These are phyloP conservation scores for Penicillium sumatraense DNA, from an alignment of 2,329 filamentous ascomycete species.

Conservation along the genomic window DNA sequence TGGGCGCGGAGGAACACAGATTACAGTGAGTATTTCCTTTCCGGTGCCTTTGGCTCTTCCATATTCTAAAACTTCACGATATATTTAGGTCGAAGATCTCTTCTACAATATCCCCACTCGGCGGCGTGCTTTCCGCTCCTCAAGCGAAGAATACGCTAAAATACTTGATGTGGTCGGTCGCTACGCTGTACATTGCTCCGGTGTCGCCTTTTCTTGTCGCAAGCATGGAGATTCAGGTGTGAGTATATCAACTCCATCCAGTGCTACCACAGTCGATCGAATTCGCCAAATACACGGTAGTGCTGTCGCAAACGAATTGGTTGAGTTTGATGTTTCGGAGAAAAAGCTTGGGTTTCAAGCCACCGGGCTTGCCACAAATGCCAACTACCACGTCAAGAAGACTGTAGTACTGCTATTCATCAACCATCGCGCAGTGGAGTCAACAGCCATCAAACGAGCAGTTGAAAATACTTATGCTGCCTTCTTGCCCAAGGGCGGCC, in stretches of 20 bases:
- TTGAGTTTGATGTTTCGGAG: slow-evolving; percentile 74
- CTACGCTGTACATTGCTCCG: slow-evolving; percentile 87
- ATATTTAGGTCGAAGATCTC: slow-evolving; percentile 77
- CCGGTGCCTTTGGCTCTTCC: neutral
- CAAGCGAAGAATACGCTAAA: slow-evolving; percentile 95
- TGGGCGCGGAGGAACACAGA: slow-evolving; percentile 87
- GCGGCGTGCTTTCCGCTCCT: slow-evolving; percentile 84
- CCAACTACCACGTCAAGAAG: slow-evolving; percentile 92
- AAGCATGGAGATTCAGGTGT: slow-evolving; percentile 88
- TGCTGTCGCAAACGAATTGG: slow-evolving; percentile 82
- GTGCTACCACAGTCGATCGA: slow-evolving; percentile 74
- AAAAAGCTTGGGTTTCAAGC: slow-evolving; percentile 83
- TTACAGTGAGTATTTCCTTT: slow-evolving; percentile 63
- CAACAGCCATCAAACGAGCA: slow-evolving; percentile 82
- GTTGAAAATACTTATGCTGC: slow-evolving; percentile 86
- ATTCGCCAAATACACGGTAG: slow-evolving; percentile 90
- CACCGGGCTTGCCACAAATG: slow-evolving; percentile 82
- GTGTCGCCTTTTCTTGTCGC: slow-evolving; percentile 95
- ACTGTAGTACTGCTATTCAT: slow-evolving; percentile 91
- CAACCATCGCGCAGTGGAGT: slow-evolving; percentile 94
- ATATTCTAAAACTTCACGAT: slow-evolving; percentile 6
- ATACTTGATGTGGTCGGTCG: slow-evolving; percentile 93
- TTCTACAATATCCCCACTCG: slow-evolving; percentile 96
- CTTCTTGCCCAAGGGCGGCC: slow-evolving; percentile 90
- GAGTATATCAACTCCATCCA: slow-evolving; percentile 77